phyloP scores from a whole-genome alignment of 106 monocot genomes.

The Allium cepa region DNA sequence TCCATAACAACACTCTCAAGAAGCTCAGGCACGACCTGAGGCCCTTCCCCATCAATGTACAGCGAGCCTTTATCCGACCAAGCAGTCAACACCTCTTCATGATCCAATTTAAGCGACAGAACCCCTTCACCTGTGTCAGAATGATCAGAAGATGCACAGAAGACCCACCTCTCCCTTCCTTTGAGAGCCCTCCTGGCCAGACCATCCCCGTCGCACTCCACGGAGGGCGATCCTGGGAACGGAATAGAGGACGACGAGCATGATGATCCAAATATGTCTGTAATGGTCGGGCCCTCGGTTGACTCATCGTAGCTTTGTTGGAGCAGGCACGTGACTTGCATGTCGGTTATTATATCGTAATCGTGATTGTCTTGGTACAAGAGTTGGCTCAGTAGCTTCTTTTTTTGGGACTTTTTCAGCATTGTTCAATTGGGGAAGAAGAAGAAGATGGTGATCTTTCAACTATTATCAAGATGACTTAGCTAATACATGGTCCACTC shows the following conservation, averaged over 20 bases:
- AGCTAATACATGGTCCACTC: no score
- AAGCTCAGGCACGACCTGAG: constrained; percentile 33
- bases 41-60: constrained; percentile 37
- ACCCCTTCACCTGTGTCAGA: neutral
- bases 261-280: constrained; percentile 14
- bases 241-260: neutral
- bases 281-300: neutral
- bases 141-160: constrained; percentile 17
- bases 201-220: constrained; percentile 13
- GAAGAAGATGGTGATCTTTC: neutral
- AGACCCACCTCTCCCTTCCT: constrained; percentile 50
- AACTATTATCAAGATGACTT: no score
- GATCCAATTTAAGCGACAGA: constrained; percentile 59
- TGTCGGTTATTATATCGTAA: neutral
- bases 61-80: constrained; percentile 53
- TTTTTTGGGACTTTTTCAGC: constrained; percentile 4
- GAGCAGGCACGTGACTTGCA: constrained; percentile 16
- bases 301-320: constrained; percentile 2
- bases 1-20: no score
- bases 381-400: constrained; percentile 21
- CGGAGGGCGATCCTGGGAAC: constrained; percentile 5
- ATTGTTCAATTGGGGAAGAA: neutral
- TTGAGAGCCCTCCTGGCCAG: constrained; percentile 44
- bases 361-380: neutral
- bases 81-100: constrained; percentile 47